phyloP scores from a whole-genome alignment of 306 rosid genomes.

The Pyrus bretschneideri region DNA sequence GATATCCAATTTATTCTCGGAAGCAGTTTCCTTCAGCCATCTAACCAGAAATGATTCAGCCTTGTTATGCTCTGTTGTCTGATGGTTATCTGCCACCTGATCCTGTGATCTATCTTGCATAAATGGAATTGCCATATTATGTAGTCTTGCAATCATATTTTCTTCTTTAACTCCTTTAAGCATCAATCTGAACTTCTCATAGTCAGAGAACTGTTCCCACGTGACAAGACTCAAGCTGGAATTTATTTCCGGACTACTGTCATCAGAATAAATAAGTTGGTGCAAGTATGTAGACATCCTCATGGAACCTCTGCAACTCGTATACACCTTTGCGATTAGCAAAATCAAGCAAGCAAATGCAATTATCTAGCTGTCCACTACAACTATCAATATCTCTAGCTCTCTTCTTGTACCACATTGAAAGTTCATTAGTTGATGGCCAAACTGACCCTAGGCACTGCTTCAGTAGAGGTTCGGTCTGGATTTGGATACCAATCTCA shows the following conservation, averaged over 20 bases:
- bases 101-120: slow-evolving; percentile 53
- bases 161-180: slow-evolving; percentile 78
- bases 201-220: slow-evolving; percentile 73
- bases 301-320: slow-evolving; percentile 65
- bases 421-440: slow-evolving; percentile 74
- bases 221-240: slow-evolving; percentile 47
- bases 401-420: slow-evolving; percentile 73
- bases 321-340: slow-evolving; percentile 67
- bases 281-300: slow-evolving; percentile 63
- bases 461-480: slow-evolving; percentile 85
- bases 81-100: slow-evolving; percentile 20
- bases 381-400: slow-evolving; percentile 70
- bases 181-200: slow-evolving; percentile 78
- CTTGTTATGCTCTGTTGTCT: slow-evolving; percentile 27
- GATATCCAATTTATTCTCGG: slow-evolving; percentile 72
- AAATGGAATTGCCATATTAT: slow-evolving; percentile 69
- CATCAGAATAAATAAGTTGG: slow-evolving; percentile 76
- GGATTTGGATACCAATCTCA: slow-evolving; percentile 47
- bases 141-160: slow-evolving; percentile 52
- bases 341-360: slow-evolving; percentile 70
- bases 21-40: slow-evolving; percentile 87
- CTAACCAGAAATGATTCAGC: slow-evolving; percentile 74
- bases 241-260: slow-evolving; percentile 34
- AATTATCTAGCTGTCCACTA: slow-evolving; percentile 89
- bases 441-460: slow-evolving; percentile 57